phyloP scores from a whole-genome alignment of 352 stramenopile genomes.

The Thalassiosira allenii region DNA sequence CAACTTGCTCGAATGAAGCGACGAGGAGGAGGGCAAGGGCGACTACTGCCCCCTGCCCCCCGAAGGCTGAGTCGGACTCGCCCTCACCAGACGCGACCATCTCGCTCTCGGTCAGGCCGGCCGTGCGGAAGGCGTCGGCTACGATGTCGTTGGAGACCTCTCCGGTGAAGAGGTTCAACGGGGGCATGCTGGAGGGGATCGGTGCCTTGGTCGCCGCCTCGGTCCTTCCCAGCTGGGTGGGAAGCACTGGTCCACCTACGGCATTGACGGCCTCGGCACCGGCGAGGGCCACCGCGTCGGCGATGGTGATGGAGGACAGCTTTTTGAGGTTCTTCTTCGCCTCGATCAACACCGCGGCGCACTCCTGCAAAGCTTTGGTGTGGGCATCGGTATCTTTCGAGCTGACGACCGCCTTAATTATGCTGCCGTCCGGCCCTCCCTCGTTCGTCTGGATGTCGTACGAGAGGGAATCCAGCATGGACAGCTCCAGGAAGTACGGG shows the following conservation, averaged over 20 bases:
- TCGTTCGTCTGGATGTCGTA: slow-evolving; percentile 71
- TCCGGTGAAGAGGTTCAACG: slow-evolving; percentile 74
- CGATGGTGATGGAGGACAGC: slow-evolving; percentile 80
- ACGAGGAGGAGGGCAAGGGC: no score
- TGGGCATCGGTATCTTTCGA: slow-evolving; percentile 63
- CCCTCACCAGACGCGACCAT: slow-evolving; percentile 82
- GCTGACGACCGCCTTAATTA: slow-evolving; percentile 71
- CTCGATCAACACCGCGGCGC: slow-evolving; percentile 68
- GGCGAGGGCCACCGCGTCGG: slow-evolving; percentile 79
- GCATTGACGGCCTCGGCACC: slow-evolving; percentile 79
- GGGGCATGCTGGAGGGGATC: slow-evolving; percentile 52
- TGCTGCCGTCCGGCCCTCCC: slow-evolving; percentile 77
- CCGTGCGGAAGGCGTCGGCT: slow-evolving; percentile 59
- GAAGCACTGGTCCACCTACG: slow-evolving; percentile 78
- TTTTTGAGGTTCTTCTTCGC: slow-evolving; percentile 80
- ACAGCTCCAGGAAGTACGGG: slow-evolving; percentile 80
- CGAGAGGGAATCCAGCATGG: slow-evolving; percentile 77
- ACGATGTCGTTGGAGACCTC: slow-evolving; percentile 56
- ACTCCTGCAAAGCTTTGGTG: slow-evolving; percentile 65
- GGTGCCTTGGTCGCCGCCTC: slow-evolving; percentile 62
- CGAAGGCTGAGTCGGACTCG: no score
- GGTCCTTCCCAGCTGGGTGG: slow-evolving; percentile 78
- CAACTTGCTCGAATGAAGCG: no score
- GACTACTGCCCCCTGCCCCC: no score
- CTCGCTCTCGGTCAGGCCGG: slow-evolving; percentile 85